These are phyloP conservation scores for Alternaria postmessia DNA, from an alignment of 2,329 filamentous ascomycete species.

Conservation along the genomic window DNA sequence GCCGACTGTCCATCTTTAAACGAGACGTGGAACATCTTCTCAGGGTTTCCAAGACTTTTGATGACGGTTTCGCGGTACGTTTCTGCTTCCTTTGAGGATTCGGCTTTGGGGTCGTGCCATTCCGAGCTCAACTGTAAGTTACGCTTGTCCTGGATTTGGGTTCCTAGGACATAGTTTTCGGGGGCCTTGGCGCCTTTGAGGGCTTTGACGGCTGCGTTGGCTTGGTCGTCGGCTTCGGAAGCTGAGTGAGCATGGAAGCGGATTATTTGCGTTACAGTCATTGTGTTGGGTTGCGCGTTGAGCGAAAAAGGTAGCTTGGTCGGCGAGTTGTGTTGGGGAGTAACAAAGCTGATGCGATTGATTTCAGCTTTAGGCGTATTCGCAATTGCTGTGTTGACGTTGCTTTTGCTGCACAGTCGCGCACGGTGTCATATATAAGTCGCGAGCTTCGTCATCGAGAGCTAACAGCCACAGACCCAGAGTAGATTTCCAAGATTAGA, in stretches of 20 bases:
- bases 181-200: slow-evolving; percentile 12
- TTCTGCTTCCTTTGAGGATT: neutral
- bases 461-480: neutral
- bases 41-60: slow-evolving; percentile 1
- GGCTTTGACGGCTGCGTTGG: neutral
- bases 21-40: slow-evolving; percentile 3
- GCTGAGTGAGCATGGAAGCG: neutral
- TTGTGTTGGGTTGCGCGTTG: neutral
- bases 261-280: slow-evolving; percentile 12
- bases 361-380: no score
- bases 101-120: slow-evolving; percentile 8
- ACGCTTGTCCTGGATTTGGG: neutral
- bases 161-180: slow-evolving; percentile 7
- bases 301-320: neutral
- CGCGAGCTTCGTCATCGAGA: slow-evolving; percentile 1
- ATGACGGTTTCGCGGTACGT: slow-evolving; percentile 2
- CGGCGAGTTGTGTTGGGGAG: neutral
- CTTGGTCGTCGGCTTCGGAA: neutral
- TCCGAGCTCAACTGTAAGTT: slow-evolving; percentile 9
- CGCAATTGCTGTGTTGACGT: neutral
- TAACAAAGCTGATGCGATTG: neutral
- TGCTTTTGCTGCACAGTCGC: neutral
- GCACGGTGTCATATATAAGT: neutral
- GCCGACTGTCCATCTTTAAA: neutral
- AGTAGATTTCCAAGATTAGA: neutral